Base-by-base conservation (phyloP, 1,284 basidiomycete genomes). In the Microbotryum lychnidis-dioicae region DNA sequence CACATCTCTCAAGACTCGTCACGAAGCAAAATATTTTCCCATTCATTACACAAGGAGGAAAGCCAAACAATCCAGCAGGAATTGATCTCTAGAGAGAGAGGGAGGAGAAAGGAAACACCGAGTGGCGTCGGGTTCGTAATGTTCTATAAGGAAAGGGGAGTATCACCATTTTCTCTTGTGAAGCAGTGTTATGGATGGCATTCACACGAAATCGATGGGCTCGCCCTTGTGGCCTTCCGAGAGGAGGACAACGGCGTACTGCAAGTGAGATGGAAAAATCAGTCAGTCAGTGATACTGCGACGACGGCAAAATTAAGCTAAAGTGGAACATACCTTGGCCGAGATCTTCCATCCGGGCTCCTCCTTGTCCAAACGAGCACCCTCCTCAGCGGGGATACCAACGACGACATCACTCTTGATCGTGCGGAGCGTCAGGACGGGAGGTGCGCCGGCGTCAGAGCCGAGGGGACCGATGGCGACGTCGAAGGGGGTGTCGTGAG, bases 261-360 rank as follows among this genome's bases (percentile, higher is more conserved):
- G 25, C 33, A 37, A 54, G 14, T 25, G 12, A 0, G 9, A 42
- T 16, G 18, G 45, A n/a, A 37, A 37, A 9, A 21, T 3, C 6
- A 60, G 9, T n/a, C 31, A 25, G 45, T 25, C 23, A 31, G 31
- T 25, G 57, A 27, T 18, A 12, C 10, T 25, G n/a, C 23, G 37
- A 20, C 25, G 20, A 6, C 6, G 6, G 27, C 27, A 27, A 27
- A 6, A 27, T 6, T 1, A 27, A 27, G 27, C 27, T 4, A 1
- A 63, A 48, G 29, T 49, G 33, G 33, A 58, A 57, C 58, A 42
- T 54, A 65, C 63, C 44, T 55, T 55, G 25, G 44, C 54, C 56
- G 87, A 90, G 74, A 97, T 97, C 79, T 92, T 93, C 93, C 93
- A 97, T 54, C 93, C 93, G 27, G 87, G 85, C 75, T 97, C 91